Base-by-base conservation (phyloP, 75 land plant species). In the Isoetes taiwanensis region DNA sequence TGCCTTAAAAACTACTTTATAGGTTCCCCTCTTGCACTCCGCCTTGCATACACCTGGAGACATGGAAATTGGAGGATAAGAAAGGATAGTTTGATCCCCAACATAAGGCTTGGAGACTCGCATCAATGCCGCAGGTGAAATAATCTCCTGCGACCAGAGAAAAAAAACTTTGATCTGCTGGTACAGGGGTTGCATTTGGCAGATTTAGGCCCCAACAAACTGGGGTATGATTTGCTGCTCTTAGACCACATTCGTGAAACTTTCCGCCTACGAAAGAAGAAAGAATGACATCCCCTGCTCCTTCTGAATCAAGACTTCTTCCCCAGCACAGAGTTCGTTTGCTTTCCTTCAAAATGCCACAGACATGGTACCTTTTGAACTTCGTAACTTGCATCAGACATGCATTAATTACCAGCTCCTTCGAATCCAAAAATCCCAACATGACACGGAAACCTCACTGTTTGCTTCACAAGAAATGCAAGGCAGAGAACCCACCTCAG, bases 241-340 rank as follows among this genome's bases (percentile, higher is more conserved):
- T 59, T 5, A 86, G 69, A 20, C 93, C 93, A 31, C 93, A 86
- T 1, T 84, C 78, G 42, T 80, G 79, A 53, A 86, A 83, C 54
- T 74, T 69, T 0, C 89, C 93, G 0, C 89, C 93, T 0, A 84
- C 89, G 17, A 86, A 58, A 0, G 74, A 57, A 2, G 71, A 26
- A 74, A 86, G 65, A 0, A 72, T 50, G 35, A 52, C 64, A 1
- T 8, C 20, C 6, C 78, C 82, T 5, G 78, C n/a, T n/a, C n/a
- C n/a, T n/a, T n/a, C n/a, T n/a, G n/a, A n/a, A n/a, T n/a, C n/a
- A n/a, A n/a, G n/a, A n/a, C n/a, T n/a, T n/a, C n/a, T n/a, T n/a
- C n/a, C n/a, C n/a, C n/a, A n/a, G n/a, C n/a, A n/a, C n/a, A n/a
- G n/a, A n/a, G n/a, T n/a, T n/a, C n/a, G n/a, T n/a, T n/a, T n/a